Conservation (phyloP, 768 basidiomycete species). For the Epithele typhae region DNA sequence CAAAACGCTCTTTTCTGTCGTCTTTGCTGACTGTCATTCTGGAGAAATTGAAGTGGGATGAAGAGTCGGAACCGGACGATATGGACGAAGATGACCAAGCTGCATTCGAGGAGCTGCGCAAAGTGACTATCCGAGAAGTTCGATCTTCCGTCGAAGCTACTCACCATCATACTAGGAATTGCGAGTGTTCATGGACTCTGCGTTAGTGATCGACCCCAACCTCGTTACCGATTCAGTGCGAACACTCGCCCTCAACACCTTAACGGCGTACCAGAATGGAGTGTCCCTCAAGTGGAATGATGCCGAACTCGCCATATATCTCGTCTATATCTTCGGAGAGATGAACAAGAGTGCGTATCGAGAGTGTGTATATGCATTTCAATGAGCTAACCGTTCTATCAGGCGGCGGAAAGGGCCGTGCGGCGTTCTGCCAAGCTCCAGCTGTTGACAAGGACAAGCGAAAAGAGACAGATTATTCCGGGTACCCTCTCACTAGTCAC, state of each 20-base stretch:
- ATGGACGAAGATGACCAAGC: slow-evolving; percentile 84
- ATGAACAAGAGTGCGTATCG: slow-evolving; percentile 80
- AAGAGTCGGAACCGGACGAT: slow-evolving; percentile 72
- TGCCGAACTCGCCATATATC: slow-evolving; percentile 88
- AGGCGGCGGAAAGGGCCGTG: slow-evolving; percentile 78
- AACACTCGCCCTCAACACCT: slow-evolving; percentile 66
- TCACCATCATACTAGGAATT: slow-evolving; percentile 56
- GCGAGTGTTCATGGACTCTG: slow-evolving; percentile 80
- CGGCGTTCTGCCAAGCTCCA: slow-evolving; percentile 81
- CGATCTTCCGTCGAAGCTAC: neutral
- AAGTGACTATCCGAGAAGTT: slow-evolving; percentile 41
- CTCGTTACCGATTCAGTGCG: slow-evolving; percentile 79
- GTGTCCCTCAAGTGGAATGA: slow-evolving; percentile 81
- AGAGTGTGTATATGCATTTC: neutral
- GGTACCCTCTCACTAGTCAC: slow-evolving; percentile 81
- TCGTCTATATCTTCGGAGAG: slow-evolving; percentile 93
- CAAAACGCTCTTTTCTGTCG: slow-evolving; percentile 71
- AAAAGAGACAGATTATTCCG: slow-evolving; percentile 66
- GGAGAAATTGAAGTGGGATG: slow-evolving; percentile 89
- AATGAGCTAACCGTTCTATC: neutral
- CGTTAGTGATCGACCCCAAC: slow-evolving; percentile 79
- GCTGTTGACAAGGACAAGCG: slow-evolving; percentile 61
- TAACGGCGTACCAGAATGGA: slow-evolving; percentile 65
- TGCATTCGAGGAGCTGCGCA: slow-evolving; percentile 82
- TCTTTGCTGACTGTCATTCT: slow-evolving; percentile 76